Evolutionary conservation across 139 green algal genomes (phyloP).

Genomic region (Auxenochlorella pyrenoidosa): DNA sequence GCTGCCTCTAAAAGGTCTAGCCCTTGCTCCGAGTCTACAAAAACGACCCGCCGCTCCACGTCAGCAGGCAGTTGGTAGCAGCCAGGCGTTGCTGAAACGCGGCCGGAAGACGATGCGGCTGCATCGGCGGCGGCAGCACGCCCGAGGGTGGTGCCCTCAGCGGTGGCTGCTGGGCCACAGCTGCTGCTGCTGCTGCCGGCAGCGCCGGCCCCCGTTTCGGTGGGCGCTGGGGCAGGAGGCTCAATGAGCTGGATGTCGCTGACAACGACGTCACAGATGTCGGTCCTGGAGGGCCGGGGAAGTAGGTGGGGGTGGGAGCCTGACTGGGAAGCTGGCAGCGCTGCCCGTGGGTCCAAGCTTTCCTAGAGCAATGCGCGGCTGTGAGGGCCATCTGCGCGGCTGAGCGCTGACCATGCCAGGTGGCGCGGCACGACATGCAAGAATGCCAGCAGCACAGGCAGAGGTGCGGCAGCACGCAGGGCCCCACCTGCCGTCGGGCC

Average conservation of each 20-base stretch:
- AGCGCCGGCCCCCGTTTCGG: no score
- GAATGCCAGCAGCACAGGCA: not conserved
- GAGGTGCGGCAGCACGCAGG: not conserved
- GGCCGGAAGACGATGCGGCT: not conserved
- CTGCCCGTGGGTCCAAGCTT: not conserved
- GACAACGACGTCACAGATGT: conserved; percentile 41
- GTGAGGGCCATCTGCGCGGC: no score
- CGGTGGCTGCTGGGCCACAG: not conserved
- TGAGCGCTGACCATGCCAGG: no score
- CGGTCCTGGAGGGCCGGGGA: not conserved
- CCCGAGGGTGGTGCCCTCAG: not conserved
- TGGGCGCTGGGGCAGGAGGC: not conserved
- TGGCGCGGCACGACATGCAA: no score
- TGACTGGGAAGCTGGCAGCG: not conserved
- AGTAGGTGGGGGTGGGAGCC: not conserved
- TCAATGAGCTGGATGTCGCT: conserved; percentile 23
- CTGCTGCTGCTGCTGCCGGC: not conserved
- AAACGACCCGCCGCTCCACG: not conserved
- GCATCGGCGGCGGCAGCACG: not conserved
- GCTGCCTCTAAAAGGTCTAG: not conserved
- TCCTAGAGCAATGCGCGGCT: no score
- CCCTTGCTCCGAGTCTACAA: not conserved
- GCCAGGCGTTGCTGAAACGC: not conserved
- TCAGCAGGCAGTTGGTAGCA: conserved; percentile 7
- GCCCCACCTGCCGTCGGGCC: not conserved